A percentile compares a stretch with the other conserved stretches of the same genome.
These are phyloP conservation scores for Xylona heveae DNA, from an alignment of 495 filamentous ascomycete genomes.

Conservation along the genomic window DNA sequence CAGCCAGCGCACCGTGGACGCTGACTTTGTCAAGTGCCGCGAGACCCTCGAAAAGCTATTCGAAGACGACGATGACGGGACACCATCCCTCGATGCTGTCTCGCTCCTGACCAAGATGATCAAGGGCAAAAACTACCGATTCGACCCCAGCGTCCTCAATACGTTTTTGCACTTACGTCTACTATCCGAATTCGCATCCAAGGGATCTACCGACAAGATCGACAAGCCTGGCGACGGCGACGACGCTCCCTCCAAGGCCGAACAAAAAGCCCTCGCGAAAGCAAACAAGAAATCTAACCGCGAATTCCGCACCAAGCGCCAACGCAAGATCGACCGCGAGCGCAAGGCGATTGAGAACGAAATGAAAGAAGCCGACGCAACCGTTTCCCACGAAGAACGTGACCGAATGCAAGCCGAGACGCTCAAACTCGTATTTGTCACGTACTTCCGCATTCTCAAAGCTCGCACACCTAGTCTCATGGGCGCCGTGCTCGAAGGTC, in stretches of 20 bases:
- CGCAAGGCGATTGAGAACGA: constrained; percentile 77
- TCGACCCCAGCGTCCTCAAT: constrained; percentile 73
- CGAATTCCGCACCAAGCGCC: constrained; percentile 53
- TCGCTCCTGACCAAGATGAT: constrained; percentile 82
- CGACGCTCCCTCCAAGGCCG: constrained; percentile 11
- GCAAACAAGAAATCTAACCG: constrained; percentile 52
- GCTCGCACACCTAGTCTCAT: constrained; percentile 56
- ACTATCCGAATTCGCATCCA: constrained; percentile 66
- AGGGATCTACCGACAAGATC: constrained; percentile 52
- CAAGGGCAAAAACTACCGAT: constrained; percentile 55
- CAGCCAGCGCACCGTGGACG: constrained; percentile 41
- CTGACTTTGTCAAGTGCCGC: constrained; percentile 55
- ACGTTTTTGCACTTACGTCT: constrained; percentile 80
- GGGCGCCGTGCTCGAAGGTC: constrained; percentile 81
- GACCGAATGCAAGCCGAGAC: constrained; percentile 87
- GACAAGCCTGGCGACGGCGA: constrained; percentile 30
- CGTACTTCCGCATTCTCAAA: constrained; percentile 88
- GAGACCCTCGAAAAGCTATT: constrained; percentile 67
- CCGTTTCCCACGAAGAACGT: constrained; percentile 75
- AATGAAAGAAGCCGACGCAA: constrained; percentile 77
- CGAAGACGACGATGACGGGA: constrained; percentile 68
- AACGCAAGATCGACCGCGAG: constrained; percentile 57
- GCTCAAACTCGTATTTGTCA: constrained; percentile 82
- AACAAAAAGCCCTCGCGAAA: constrained; percentile 12
- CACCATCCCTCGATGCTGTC: constrained; percentile 69